phyloP scores from a whole-genome alignment of 805 yeast species.

The Wickerhamomyces bisporus region DNA sequence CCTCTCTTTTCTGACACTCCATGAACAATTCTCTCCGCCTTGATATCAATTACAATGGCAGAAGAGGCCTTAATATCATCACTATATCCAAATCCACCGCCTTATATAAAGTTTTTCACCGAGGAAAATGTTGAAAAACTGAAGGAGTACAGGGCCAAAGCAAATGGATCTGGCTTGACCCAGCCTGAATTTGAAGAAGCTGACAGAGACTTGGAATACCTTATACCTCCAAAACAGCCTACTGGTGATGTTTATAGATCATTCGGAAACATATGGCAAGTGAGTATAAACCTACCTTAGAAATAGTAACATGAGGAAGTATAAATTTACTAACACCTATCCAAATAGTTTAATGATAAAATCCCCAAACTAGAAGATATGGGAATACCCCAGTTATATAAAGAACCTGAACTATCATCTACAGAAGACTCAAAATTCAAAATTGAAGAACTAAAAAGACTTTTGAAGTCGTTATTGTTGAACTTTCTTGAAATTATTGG shows the following conservation, averaged over 20 bases:
- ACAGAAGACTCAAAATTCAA: conserved; percentile 41
- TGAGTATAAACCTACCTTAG: too few relatives aligned
- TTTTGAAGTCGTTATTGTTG: conserved; percentile 71
- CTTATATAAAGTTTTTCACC: conserved; percentile 70
- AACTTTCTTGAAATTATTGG: conserved; percentile 83
- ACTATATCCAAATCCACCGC: conserved; percentile 94
- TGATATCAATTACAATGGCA: too few relatives aligned
- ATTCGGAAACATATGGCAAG: conserved; percentile 88
- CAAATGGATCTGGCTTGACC: conserved; percentile 11
- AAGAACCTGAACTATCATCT: conserved; percentile 20
- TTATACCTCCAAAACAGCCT: conserved; percentile 64
- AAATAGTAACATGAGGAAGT: too few relatives aligned
- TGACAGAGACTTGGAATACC: conserved; percentile 47
- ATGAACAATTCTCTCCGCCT: too few relatives aligned
- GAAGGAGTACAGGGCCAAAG: conserved; percentile 17
- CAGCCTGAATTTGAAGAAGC: conserved; percentile 31
- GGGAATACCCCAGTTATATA: conserved; percentile 74
- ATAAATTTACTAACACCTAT: neutral
- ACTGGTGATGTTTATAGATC: conserved; percentile 66
- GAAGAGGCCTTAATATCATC: conserved; percentile 44
- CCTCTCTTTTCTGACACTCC: too few relatives aligned
- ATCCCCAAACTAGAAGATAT: conserved; percentile 70
- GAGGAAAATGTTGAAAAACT: conserved; percentile 52
- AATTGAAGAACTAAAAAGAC: conserved; percentile 70
- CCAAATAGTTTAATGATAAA: conserved; percentile 44